Evolutionary conservation across 805 yeast genomes (phyloP).

Genomic region (Candida coquimbonensis): DNA sequence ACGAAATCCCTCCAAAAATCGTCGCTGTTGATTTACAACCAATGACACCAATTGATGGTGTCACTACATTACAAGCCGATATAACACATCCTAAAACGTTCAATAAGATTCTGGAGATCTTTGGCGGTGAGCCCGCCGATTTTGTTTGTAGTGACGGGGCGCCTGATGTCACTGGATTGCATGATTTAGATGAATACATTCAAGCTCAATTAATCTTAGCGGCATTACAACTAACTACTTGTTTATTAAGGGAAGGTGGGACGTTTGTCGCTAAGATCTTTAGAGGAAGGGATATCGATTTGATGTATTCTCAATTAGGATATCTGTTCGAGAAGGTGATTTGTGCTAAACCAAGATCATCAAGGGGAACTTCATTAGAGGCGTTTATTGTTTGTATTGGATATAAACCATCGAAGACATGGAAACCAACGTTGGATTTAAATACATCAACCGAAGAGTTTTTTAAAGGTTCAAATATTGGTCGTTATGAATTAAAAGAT

Average conservation of each 20-base stretch:
- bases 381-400: slow-evolving; percentile 91
- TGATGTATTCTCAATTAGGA: slow-evolving; percentile 88
- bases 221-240: slow-evolving; percentile 87
- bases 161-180: slow-evolving; percentile 96
- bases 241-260: slow-evolving; percentile 84
- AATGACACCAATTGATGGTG: slow-evolving; percentile 93
- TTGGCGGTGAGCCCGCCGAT: slow-evolving; percentile 91
- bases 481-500: slow-evolving; percentile 43
- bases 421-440: slow-evolving; percentile 64
- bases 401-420: slow-evolving; percentile 73
- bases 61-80: slow-evolving; percentile 88
- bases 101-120: slow-evolving; percentile 62
- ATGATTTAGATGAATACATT: slow-evolving; percentile 92
- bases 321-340: slow-evolving; percentile 77
- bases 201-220: slow-evolving; percentile 91
- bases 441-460: slow-evolving; percentile 72
- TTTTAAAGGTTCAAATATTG: slow-evolving; percentile 57
- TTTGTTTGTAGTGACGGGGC: slow-evolving; percentile 97
- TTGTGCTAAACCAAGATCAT: slow-evolving; percentile 94
- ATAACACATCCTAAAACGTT: slow-evolving; percentile 94
- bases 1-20: slow-evolving; percentile 49
- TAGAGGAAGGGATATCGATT: slow-evolving; percentile 92
- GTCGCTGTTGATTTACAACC: slow-evolving; percentile 97
- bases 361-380: slow-evolving; percentile 90
- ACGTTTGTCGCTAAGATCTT: slow-evolving; percentile 93